Percentiles rank a stretch among this genome's conserved stretches.
phyloP scores from a whole-genome alignment of 2,329 filamentous ascomycete species.

The Scedosporium aurantiacum region DNA sequence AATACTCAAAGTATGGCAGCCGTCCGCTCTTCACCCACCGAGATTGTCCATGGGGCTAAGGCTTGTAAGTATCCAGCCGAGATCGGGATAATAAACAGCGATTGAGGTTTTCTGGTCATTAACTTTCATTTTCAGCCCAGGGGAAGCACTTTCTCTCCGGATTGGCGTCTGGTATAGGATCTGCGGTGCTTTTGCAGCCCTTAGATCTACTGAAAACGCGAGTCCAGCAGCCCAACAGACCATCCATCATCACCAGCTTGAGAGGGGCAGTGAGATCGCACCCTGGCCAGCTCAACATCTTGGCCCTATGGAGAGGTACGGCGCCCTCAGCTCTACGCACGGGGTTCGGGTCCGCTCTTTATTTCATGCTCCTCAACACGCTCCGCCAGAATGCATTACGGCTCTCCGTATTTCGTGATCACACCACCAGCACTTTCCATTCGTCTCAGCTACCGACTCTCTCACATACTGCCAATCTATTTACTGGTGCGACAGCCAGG shows the following conservation, averaged over 20 bases:
- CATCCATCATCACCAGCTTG: constrained; percentile 58
- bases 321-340: constrained; percentile 88
- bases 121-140: constrained; percentile 19
- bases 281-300: constrained; percentile 35
- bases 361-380: constrained; percentile 81
- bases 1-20: background rate
- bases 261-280: constrained; percentile 43
- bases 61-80: background rate
- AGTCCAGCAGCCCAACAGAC: constrained; percentile 73
- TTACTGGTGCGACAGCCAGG: constrained; percentile 73
- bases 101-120: background rate
- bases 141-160: constrained; percentile 84
- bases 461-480: constrained; percentile 72
- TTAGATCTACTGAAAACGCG: constrained; percentile 94
- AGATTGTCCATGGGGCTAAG: background rate
- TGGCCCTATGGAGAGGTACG: constrained; percentile 82
- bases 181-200: constrained; percentile 84
- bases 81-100: background rate
- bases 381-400: constrained; percentile 54
- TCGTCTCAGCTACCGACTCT: constrained; percentile 74
- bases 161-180: constrained; percentile 74
- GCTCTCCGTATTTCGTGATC: constrained; percentile 14
- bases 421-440: constrained; percentile 12
- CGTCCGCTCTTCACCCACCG: background rate
- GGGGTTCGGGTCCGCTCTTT: constrained; percentile 83